A percentile compares a stretch with the other conserved stretches of the same genome.
These are phyloP conservation scores for Litchi chinensis DNA, from an alignment of 345 rosid genomes.

Conservation along the genomic window DNA sequence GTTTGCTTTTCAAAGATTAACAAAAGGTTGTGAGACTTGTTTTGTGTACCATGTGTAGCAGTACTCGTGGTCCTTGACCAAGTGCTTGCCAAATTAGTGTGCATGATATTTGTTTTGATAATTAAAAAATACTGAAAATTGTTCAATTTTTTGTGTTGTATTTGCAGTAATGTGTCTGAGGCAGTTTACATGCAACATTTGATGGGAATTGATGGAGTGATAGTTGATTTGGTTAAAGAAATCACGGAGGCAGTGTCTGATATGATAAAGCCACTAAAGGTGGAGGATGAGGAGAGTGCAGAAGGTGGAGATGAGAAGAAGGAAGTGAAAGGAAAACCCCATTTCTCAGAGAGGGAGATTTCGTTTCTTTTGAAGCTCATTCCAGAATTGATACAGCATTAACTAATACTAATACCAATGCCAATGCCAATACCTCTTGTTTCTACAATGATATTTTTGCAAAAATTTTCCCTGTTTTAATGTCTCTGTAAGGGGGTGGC, in stretches of 20 bases:
- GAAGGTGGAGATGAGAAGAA: neutral
- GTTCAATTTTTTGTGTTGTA: neutral
- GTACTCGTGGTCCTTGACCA: neutral
- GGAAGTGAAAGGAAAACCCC: slow-evolving; percentile 49
- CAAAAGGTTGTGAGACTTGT: neutral
- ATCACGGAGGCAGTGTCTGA: slow-evolving; percentile 64
- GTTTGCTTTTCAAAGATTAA: neutral
- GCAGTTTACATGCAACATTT: slow-evolving; percentile 88
- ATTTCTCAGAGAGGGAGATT: slow-evolving; percentile 71
- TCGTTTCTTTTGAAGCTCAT: slow-evolving; percentile 88
- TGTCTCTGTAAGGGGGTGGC: no score
- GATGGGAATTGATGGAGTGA: slow-evolving; percentile 93
- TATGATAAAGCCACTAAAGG: slow-evolving; percentile 51
- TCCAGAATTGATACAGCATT: slow-evolving; percentile 72
- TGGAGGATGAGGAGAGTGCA: slow-evolving; percentile 23
- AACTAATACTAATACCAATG: slow-evolving; percentile 6
- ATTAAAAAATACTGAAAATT: no score
- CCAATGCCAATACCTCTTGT: neutral
- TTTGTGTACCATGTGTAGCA: neutral
- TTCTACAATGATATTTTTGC: no score
- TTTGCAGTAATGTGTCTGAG: slow-evolving; percentile 71
- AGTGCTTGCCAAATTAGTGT: no score
- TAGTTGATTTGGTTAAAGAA: slow-evolving; percentile 81
- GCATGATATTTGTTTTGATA: no score
- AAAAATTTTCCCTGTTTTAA: no score